Base-by-base conservation (phyloP, 108 stramenopile species). In the Pseudonitzschia multiseries region DNA sequence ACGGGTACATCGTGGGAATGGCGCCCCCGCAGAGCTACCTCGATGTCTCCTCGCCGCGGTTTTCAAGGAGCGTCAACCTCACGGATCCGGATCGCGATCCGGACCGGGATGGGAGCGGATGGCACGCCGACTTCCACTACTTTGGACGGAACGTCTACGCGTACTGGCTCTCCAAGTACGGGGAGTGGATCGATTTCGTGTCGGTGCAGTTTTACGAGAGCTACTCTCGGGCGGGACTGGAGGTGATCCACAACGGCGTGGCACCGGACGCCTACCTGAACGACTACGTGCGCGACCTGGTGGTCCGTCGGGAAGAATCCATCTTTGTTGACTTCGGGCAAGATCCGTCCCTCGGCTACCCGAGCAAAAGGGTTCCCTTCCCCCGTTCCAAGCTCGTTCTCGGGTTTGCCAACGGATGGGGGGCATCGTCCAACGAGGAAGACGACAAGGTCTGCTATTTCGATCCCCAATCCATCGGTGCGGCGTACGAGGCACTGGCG, bases 141-240 rank as follows among this genome's bases (percentile, higher is more conserved):
- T 83, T 87, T 59, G 92, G 94, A 12, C 70, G 76, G 53, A 91
- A 95, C 63, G 85, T 81, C 26, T 95, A 95, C 79, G 79, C 87
- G n/a, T 89, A 87, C 69, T 56, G 90, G 15, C 68, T 95, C 27
- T 81, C 88, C 13, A 89, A 77, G 75, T 87, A 85, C 27, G 85
- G 83, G n/a, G 71, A 83, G 4, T 81, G 69, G 50, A 86, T 96
- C 70, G 92, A 96, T 72, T 86, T 88, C 65, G 70, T 92, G 43
- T 88, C 87, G 13, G 66, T 96, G 43, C 94, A 96, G 63, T 80
- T 96, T 28, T 96, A 96, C 69, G 94, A 96, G 78, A 81, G 84
- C 40, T 92, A 89, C 65, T 87, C 90, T 51, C 77, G 81, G 21
- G 89, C 88, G 36, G 81, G 79, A 28, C 78, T 93, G 79, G 74